Base-by-base conservation (phyloP, 2,329 filamentous ascomycete species). In the Aspergillus eucalypticola region DNA sequence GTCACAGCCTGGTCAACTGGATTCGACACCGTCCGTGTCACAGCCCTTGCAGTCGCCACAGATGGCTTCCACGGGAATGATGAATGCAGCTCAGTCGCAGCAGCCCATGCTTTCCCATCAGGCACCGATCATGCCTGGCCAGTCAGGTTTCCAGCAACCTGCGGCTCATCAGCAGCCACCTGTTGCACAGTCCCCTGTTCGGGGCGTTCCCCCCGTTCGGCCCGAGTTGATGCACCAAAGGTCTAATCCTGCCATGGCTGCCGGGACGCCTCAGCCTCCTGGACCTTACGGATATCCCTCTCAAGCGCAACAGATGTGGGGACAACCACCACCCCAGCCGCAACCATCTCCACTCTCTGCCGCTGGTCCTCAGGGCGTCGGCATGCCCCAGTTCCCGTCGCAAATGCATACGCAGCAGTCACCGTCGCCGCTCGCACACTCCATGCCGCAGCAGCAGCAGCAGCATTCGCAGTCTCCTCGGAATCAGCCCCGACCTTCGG, bases 281-380 rank as follows among this genome's bases (percentile, higher is more conserved):
- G 64, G 60, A 2, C 66, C 73, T 35, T 80, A 77, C 62, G 88
- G 84, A 67, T 92, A 90, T 68, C 69, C 73, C 38, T 67, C 75
- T 25, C 88, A 90, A 65, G 83, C 84, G 52, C 86, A 88, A 44
- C 88, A 89, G 72, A 89, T 78, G 84, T 92, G 85, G 86, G 89
- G 69, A 82, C 87, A 76, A 78, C 83, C 74, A 76, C 83, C 67
- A 75, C 86, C 85, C 39, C 86, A 89, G 67, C 87, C 88, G 67
- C 87, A 87, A 60, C 83, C 86, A 8, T 82, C 86, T 1, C 82
- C 84, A 56, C 79, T 84, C 54, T 67, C 75, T 13, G 64, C 71
- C 44, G 66, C 76, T 6, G 70, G 66, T 51, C 69, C 77, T 60
- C 75, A 81, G 53, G 75, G 75, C 60, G 69, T 75, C 27, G 73